Base-by-base conservation (phyloP, 2,329 filamentous ascomycete species). In the Paraphoma chrysanthemicola region DNA sequence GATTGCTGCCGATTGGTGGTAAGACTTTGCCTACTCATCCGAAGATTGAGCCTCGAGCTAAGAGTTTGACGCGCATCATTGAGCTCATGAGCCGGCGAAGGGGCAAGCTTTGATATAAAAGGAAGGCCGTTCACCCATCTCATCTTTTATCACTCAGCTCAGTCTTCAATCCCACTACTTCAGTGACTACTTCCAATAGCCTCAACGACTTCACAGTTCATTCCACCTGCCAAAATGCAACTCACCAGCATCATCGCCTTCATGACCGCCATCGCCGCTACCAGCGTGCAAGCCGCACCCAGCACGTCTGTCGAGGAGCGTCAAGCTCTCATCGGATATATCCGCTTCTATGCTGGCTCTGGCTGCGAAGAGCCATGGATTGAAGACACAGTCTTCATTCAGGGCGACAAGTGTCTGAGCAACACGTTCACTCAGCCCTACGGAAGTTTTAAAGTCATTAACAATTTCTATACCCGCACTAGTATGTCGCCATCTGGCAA, bases 331-430 rank as follows among this genome's bases (percentile, higher is more conserved):
- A 51, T 44, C 10, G 47, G 42, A n/a, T 51, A 51, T 38, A 47
- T 54, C 18, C 55, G 42, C 10, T 58, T 55, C 48, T 50, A 44
- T 38, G 46, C 31, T 12, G 51, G 30, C n/a, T n/a, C 12, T 17
- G 52, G 33, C 18, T 58, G 52, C 47, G 41, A 55, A 36, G 41
- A 50, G 17, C 47, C 45, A 14, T 55, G 51, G 52, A 46, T 51
- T 14, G 47, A 51, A 30, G 52, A 56, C 49, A 53, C 30, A 12
- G 49, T 56, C 30, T 53, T 56, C 49, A 38, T 28, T 17, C 49
- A 56, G n/a, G n/a, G 18, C 30, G 28, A 39, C 38, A 38, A 14
- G 43, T 53, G 51, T 23, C 28, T 11, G 31, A n/a, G 23, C 5
- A 48, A 48, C 12, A 9, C 17, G n/a, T 53, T 47, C 38, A 53